A percentile compares a stretch with the other conserved stretches of the same genome.
These are phyloP conservation scores for Naganishia sp. DNA, from an alignment of 1,284 basidiomycete genomes.

Conservation along the genomic window DNA sequence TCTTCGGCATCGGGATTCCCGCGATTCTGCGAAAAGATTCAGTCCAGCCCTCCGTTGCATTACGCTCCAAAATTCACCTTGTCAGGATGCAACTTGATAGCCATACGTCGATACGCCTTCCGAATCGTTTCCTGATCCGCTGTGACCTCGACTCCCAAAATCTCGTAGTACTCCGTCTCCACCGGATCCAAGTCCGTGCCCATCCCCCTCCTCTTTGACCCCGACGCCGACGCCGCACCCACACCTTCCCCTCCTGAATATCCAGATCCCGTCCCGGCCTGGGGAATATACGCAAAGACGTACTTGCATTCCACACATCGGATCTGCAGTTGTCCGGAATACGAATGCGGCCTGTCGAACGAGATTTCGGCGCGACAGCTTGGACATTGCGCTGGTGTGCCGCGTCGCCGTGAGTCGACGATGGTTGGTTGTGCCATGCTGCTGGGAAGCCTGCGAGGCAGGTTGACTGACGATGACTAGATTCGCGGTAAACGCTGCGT, in stretches of 20 bases:
- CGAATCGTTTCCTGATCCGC: constrained; percentile 64
- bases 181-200: constrained; percentile 85
- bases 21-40: constrained; percentile 65
- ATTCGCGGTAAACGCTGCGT: too few relatives aligned
- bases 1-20: constrained; percentile 90
- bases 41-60: constrained; percentile 3
- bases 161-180: constrained; percentile 81
- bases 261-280: constrained; percentile 1
- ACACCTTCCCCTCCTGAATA: not conserved
- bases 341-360: constrained; percentile 69
- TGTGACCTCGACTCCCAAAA: constrained; percentile 46
- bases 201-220: constrained; percentile 58
- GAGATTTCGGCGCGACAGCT: constrained; percentile 67
- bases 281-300: constrained; percentile 30
- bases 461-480: too few relatives aligned
- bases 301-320: constrained; percentile 66
- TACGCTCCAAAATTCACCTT: constrained; percentile 40
- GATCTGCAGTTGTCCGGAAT: constrained; percentile 66
- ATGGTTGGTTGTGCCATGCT: constrained; percentile 40
- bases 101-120: constrained; percentile 91
- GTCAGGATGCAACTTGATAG: constrained; percentile 73
- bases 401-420: constrained; percentile 50
- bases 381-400: constrained; percentile 51
- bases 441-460: not conserved
- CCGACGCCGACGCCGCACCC: constrained; percentile 3